Evolutionary conservation across 2,329 filamentous ascomycete genomes (phyloP), one percentile per base, ranked within the genome.

Genomic region (Colletotrichum destructivum): DNA sequence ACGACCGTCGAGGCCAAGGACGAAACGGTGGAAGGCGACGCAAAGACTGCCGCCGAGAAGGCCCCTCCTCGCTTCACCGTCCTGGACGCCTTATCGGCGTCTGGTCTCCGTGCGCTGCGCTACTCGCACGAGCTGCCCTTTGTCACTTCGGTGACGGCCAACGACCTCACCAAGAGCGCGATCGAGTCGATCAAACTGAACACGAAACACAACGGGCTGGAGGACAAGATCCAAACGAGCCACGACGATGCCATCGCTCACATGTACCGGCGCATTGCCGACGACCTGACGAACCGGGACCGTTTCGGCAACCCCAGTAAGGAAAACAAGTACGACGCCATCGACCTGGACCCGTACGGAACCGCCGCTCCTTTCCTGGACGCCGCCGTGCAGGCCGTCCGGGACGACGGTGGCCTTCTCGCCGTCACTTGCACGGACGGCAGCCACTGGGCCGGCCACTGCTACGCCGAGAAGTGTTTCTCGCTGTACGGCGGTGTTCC

Each of bases 341-440:
- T 99, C 74, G 96, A 99, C 80, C 88, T 99, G 40, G 96, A 99
- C 80, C 96, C 96, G 0, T 99, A 99, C 77, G 96, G 96, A 52
- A 97, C 94, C 0, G 96, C 96, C 0, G 94, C 94, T 12, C 93
- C 94, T 1, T 99, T 99, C 81, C 88, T 99, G 65, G 96, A 99
- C 79, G 91, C 94, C 1, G 95, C 96, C 1, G 86, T 99, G 11
- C 95, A 98, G 82, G 91, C 94, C 1, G 89, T 98, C 9, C 91
- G 88, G 60, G 89, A 93, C 74, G 94, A 98, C 76, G 96, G 96
- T 1, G 96, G 96, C 4, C 86, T 99, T 49, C 88, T 99, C 5
- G 98, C 95, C 80, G 93, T 99, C 6, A 99, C 96, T 2, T 99
- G 96, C 82, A 99, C 96, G 0, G 96, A 99, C 81, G 95, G 96